Percentiles rank a stretch among this genome's conserved stretches.
Evolutionary conservation across 805 yeast species (phyloP).

Genomic region (Myxozyma udenii): DNA sequence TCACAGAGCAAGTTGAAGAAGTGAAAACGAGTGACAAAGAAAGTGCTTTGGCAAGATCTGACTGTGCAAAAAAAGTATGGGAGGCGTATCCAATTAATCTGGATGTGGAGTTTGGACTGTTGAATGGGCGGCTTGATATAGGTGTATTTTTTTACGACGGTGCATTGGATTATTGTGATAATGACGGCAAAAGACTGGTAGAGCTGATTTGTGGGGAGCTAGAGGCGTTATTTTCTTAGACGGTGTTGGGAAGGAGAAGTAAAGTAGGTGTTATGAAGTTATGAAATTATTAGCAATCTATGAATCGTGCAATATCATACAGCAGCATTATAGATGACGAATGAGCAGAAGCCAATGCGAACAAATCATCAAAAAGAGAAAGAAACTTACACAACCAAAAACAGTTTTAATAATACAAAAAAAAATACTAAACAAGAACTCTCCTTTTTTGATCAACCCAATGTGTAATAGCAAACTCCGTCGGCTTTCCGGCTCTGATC

Average conservation of each 20-base stretch:
- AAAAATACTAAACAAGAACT: too few species aligned
- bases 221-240: background rate
- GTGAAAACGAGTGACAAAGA: background rate
- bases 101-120: slow-evolving; percentile 28
- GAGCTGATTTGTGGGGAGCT: slow-evolving; percentile 1
- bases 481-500: slow-evolving; percentile 6
- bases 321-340: too few species aligned
- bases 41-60: background rate
- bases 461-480: slow-evolving; percentile 18
- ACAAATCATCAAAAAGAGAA: too few species aligned
- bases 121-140: slow-evolving; percentile 15
- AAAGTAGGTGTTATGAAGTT: too few species aligned
- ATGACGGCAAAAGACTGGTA: background rate
- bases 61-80: background rate
- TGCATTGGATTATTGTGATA: slow-evolving; percentile 4
- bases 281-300: too few species aligned
- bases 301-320: too few species aligned
- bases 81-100: slow-evolving; percentile 8
- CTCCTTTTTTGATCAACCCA: too few species aligned
- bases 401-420: too few species aligned
- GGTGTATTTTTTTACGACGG: slow-evolving; percentile 26
- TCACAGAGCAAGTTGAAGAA: background rate
- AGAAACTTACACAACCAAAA: too few species aligned
- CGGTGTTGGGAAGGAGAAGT: too few species aligned
- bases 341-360: too few species aligned